These are phyloP conservation scores for Dactylellina leptospora DNA, from an alignment of 2,329 filamentous ascomycete species.

Conservation along the genomic window DNA sequence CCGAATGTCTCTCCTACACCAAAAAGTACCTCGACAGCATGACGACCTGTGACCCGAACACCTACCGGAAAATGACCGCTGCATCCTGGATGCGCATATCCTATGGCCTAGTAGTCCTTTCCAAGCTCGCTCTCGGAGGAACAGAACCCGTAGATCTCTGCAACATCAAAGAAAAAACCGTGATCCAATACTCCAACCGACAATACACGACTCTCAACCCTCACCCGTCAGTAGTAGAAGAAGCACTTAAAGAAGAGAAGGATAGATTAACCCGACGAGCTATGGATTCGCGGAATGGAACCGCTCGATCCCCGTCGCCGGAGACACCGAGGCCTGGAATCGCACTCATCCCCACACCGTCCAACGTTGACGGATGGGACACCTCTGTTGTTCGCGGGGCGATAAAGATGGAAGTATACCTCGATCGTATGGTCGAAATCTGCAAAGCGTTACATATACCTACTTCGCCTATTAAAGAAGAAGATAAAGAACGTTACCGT, in stretches of 20 bases:
- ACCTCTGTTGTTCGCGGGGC: slow-evolving; percentile 40
- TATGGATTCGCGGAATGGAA: neutral
- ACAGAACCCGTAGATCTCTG: slow-evolving; percentile 50
- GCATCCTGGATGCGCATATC: slow-evolving; percentile 45
- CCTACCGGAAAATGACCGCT: slow-evolving; percentile 22
- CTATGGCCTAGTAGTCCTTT: slow-evolving; percentile 40
- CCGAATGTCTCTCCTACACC: slow-evolving; percentile 34
- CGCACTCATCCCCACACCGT: slow-evolving; percentile 19
- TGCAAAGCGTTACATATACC: slow-evolving; percentile 33
- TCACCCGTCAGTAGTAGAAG: slow-evolving; percentile 24
- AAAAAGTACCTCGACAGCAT: slow-evolving; percentile 42
- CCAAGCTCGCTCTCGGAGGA: slow-evolving; percentile 36
- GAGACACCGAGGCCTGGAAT: slow-evolving; percentile 18
- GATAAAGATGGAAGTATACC: slow-evolving; percentile 44
- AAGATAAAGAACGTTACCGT: slow-evolving; percentile 40
- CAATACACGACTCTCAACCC: slow-evolving; percentile 39
- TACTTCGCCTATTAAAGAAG: slow-evolving; percentile 10
- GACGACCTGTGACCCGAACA: slow-evolving; percentile 13
- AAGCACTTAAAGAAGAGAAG: slow-evolving; percentile 8
- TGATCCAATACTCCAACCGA: slow-evolving; percentile 36
- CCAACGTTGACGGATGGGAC: slow-evolving; percentile 46
- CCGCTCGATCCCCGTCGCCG: slow-evolving; percentile 20
- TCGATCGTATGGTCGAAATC: slow-evolving; percentile 24
- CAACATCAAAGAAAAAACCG: slow-evolving; percentile 43
- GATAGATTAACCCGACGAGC: neutral